Percentiles rank a stretch among this genome's conserved stretches.
Conservation (phyloP, 106 monocot genomes). For the Gastrodia elata region DNA sequence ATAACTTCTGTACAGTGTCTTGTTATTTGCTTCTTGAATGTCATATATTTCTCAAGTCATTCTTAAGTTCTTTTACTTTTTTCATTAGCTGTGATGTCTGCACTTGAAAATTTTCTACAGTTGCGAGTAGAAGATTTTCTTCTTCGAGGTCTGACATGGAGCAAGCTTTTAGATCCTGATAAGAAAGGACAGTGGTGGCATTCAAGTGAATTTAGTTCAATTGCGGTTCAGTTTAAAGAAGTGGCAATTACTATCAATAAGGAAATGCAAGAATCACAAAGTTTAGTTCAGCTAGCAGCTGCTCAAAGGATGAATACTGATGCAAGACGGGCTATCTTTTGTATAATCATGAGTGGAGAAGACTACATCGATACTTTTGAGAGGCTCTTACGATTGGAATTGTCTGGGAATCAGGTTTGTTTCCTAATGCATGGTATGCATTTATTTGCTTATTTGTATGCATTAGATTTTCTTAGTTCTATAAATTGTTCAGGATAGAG, state of each 20-base stretch:
- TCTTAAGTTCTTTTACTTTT: neutral
- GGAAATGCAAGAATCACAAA: slow-evolving; percentile 63
- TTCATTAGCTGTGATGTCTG: neutral
- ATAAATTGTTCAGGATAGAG: slow-evolving; percentile 58
- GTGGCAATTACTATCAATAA: slow-evolving; percentile 34
- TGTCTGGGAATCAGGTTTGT: slow-evolving; percentile 84
- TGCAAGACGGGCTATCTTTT: slow-evolving; percentile 81
- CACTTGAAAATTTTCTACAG: slow-evolving; percentile 28
- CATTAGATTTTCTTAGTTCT: neutral
- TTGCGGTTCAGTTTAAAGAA: slow-evolving; percentile 40
- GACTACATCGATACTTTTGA: slow-evolving; percentile 96
- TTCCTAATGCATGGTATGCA: neutral
- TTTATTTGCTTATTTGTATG: slow-evolving; percentile 4
- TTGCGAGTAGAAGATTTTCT: slow-evolving; percentile 63
- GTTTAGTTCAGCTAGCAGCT: slow-evolving; percentile 74
- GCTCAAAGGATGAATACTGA: slow-evolving; percentile 92
- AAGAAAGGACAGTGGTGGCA: slow-evolving; percentile 99
- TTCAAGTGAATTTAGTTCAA: slow-evolving; percentile 39
- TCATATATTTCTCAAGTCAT: neutral
- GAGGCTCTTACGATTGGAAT: slow-evolving; percentile 71
- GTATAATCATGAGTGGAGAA: slow-evolving; percentile 90
- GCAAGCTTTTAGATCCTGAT: slow-evolving; percentile 69
- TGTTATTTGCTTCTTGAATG: neutral
- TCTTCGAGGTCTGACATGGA: slow-evolving; percentile 76
- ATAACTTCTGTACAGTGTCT: neutral